A percentile compares a stretch with the other conserved stretches of the same genome.
Conservation (phyloP, 176 grass and related monocot species). For the Cenchrus americanus region DNA sequence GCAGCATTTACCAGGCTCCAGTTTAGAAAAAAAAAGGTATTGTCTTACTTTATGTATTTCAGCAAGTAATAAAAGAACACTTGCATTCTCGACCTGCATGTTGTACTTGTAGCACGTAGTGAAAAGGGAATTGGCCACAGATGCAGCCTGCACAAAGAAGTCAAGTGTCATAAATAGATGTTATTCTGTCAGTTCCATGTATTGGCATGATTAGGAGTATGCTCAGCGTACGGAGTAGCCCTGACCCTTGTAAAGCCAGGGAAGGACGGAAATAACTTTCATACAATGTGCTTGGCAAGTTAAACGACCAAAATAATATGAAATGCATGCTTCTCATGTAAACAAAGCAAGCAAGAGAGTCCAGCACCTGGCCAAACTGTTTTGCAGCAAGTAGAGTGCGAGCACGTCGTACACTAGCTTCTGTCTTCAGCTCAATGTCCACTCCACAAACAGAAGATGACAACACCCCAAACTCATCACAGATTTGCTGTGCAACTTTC, state of each 20-base stretch:
- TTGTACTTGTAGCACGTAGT: conserved; percentile 92
- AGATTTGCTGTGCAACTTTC: conserved; percentile 77
- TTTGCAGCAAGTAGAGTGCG: conserved; percentile 90
- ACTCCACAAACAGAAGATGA: conserved; percentile 87
- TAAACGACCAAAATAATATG: not conserved
- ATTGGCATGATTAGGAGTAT: not conserved
- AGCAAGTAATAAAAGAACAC: conserved; percentile 91
- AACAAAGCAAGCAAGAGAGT: conserved; percentile 35
- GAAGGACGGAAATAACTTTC: not conserved
- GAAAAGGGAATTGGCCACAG: conserved; percentile 85
- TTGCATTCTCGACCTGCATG: conserved; percentile 96
- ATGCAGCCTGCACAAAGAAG: conserved; percentile 67
- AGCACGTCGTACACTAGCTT: conserved; percentile 77
- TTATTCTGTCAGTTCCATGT: not conserved
- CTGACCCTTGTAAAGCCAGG: not conserved
- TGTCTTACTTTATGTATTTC: conserved; percentile 88
- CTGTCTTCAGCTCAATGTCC: conserved; percentile 90
- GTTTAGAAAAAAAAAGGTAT: not conserved
- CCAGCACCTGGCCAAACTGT: conserved; percentile 82
- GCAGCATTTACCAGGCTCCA: conserved; percentile 6
- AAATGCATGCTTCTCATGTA: not conserved
- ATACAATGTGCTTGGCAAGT: conserved; percentile 8
- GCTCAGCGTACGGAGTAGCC: conserved; percentile 2
- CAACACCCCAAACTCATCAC: conserved; percentile 81
- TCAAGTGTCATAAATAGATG: not conserved